Evolutionary conservation across 2,329 filamentous ascomycete species (phyloP), one percentile per base, ranked within the genome.

Genomic region (Orbilia javanica): DNA sequence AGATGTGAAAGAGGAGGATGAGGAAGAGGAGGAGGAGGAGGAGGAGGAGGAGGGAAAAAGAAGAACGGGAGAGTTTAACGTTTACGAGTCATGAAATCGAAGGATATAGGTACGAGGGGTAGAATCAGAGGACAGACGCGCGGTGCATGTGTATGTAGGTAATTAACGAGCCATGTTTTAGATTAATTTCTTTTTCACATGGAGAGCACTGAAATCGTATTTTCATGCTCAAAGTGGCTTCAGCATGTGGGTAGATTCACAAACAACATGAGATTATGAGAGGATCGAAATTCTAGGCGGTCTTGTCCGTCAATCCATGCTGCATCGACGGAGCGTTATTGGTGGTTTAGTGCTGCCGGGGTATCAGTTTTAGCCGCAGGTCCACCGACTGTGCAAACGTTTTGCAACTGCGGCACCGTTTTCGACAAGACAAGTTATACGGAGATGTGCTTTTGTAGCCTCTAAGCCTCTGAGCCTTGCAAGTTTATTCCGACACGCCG

Each of bases 221-320:
- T 76, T 44, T 50, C 65, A 34, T 48, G 57, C 72, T 57, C 34
- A 70, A 76, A 70, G 69, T 53, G 72, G 72, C 36, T 25, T 42
- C 18, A 31, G 53, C 53, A 60, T 60, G 53, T 34, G 55, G 34
- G 55, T 25, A 15, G 31, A 22, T 25, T 52, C 44, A 27, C 13
- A 22, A 27, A 55, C n/a, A 57, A 15, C 55, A 42, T 42, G 31
- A 60, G 31, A 60, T 60, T 39, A 60, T 60, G 55, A 42, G 55
- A 27, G 55, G 55, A 42, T 60, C 55, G 55, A 60, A 60, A 42
- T 60, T 60, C 55, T 60, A 42, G 55, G 55, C 55, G 34, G 55
- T 42, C 55, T 42, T 34, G 55, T 39, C 55, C 42, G 18, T n/a
- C 4, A 20, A 44, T 20, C 42, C 55, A 60, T 60, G 55, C 34